Evolutionary conservation across 768 basidiomycete genomes (phyloP), one percentile per base, ranked within the genome.

Genomic region (Psilocybe cyanescens): DNA sequence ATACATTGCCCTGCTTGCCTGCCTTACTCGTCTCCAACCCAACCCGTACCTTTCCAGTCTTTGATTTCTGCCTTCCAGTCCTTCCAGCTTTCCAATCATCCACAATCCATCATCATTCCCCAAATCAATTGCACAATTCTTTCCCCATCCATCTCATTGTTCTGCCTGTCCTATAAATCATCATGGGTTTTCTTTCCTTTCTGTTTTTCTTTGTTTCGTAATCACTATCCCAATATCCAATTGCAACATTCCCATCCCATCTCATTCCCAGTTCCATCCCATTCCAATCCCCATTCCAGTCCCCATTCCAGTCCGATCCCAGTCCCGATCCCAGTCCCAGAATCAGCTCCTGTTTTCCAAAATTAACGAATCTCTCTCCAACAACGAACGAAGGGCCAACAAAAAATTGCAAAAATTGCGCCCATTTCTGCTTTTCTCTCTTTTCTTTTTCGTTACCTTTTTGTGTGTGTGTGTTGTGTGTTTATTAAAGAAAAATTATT

Each of bases 91-190:
- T 48, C 45, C 46, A 19, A 12, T 48, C 54, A 46, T 54, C n/a
- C 37, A 53, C 28, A n/a, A 31, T 49, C 58, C 59, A 60, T 60
- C 54, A 60, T 55, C 47, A 50, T 49, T 51, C 54, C 51, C 51
- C 51, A 53, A 53, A 53, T 33, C 51, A 53, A 53, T 53, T 53
- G 51, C 51, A 53, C 4, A 53, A 6, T 16, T 53, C 30, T n/a
- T 31, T 28, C 29, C 41, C 31, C 41, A 45, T 54, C 51, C 50
- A 59, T 46, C 30, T n/a, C 28, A n/a, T n/a, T 50, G 58, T 51
- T 33, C 50, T 24, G 24, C 37, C 9, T 31, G 16, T 57, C 28
- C 41, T 53, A 17, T 51, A 28, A 31, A 51, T n/a, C 30, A 51
- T 51, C 51, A 53, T 53, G 51, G 51, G 31, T 53, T 51, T 51